phyloP scores from a whole-genome alignment of 495 filamentous ascomycete genomes.

The Trichodelitschia bisporula region DNA sequence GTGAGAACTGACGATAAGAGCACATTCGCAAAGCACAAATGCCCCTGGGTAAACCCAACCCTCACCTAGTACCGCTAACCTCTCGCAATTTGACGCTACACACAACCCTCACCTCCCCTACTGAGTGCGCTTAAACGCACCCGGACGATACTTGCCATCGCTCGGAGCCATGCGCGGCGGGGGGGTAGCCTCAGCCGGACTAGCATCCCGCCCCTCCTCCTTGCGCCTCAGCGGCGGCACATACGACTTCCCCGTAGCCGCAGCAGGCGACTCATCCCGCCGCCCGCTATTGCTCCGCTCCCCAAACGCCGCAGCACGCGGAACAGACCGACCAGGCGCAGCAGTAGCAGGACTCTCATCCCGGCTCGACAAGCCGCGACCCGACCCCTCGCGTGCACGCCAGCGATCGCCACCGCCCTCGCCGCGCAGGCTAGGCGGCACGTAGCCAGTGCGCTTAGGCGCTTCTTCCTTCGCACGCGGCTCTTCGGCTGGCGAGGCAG shows the following conservation, averaged over 20 bases:
- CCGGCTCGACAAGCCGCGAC: conserved; percentile 6
- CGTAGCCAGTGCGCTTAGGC: conserved; percentile 5
- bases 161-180: conserved; percentile 6
- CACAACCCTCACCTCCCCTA: no score
- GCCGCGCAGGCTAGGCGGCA: conserved; percentile 15
- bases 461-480: conserved; percentile 7
- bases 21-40: no score
- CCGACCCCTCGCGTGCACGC: conserved; percentile 9
- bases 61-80: no score
- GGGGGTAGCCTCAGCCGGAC: conserved; percentile 3
- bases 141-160: conserved; percentile 14
- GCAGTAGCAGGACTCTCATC: conserved; percentile 12
- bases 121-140: no score
- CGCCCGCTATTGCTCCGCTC: background rate
- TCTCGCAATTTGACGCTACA: no score
- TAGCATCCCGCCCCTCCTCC: background rate
- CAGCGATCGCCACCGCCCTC: conserved; percentile 6
- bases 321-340: conserved; percentile 1
- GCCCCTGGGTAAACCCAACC: no score
- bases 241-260: no score
- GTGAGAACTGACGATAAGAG: no score
- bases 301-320: background rate
- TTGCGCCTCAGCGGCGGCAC: no score
- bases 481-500: conserved; percentile 9
- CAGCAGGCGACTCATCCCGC: no score